phyloP scores from a whole-genome alignment of 2,329 filamentous ascomycete genomes.

The Fusarium solani-melongenae region DNA sequence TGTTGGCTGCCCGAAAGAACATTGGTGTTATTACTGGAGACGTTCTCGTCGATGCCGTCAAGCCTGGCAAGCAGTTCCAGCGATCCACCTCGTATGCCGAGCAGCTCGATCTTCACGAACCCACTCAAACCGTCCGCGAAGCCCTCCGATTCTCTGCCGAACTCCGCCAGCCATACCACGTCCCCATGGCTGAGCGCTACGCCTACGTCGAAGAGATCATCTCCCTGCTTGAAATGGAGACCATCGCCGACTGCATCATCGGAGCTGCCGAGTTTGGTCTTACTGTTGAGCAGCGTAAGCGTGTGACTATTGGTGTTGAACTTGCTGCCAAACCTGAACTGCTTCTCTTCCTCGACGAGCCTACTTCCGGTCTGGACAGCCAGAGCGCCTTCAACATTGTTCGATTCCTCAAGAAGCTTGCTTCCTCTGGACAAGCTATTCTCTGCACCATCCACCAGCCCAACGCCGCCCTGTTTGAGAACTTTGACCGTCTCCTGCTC shows the following conservation, averaged over 20 bases:
- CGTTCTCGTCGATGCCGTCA: conserved; percentile 66
- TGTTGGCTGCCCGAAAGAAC: conserved; percentile 72
- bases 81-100: conserved; percentile 72
- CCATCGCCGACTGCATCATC: conserved; percentile 69
- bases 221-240: conserved; percentile 67
- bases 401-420: conserved; percentile 80
- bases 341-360: conserved; percentile 82
- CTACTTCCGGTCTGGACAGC: conserved; percentile 74
- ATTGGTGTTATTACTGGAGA: conserved; percentile 69
- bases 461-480: conserved; percentile 85
- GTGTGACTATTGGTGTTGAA: conserved; percentile 92
- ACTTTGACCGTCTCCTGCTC: conserved; percentile 85
- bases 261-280: conserved; percentile 74
- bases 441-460: conserved; percentile 94
- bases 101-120: conserved; percentile 71
- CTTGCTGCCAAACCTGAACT: conserved; percentile 84
- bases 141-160: conserved; percentile 72
- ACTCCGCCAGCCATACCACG: conserved; percentile 66
- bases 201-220: conserved; percentile 72
- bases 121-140: conserved; percentile 71
- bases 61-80: conserved; percentile 70
- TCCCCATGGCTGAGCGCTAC: conserved; percentile 65
- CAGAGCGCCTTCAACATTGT: conserved; percentile 81
- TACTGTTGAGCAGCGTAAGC: conserved; percentile 74
- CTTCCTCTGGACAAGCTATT: conserved; percentile 85